These are phyloP conservation scores for Purpureocillium takamizusanense DNA, from an alignment of 2,329 filamentous ascomycete species.

Conservation along the genomic window DNA sequence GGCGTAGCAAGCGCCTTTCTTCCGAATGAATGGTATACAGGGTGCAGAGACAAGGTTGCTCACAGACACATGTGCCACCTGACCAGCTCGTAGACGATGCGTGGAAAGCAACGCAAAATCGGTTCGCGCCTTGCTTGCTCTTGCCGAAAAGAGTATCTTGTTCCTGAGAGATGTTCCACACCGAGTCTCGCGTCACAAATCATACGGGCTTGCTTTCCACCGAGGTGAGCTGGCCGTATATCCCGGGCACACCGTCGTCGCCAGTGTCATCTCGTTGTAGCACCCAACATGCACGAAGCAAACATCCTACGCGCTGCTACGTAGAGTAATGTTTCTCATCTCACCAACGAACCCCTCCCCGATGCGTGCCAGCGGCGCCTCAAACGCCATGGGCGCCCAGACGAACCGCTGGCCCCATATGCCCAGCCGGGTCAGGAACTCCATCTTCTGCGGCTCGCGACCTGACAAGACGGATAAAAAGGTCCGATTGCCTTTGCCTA, in stretches of 20 bases:
- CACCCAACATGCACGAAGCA: background rate
- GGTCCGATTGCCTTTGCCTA: background rate
- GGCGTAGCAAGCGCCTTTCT: background rate
- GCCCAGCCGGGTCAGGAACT: background rate
- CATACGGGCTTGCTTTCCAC: background rate
- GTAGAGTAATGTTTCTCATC: background rate
- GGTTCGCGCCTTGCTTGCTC: background rate
- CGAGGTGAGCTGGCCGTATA: background rate
- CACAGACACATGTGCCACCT: background rate
- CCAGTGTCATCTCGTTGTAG: background rate
- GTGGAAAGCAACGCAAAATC: too few species aligned
- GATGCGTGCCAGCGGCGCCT: conserved; percentile 1
- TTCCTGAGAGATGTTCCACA: too few species aligned
- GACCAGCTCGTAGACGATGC: background rate
- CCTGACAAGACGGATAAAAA: background rate
- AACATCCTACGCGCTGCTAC: background rate
- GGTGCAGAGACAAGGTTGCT: background rate
- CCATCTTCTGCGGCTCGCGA: background rate
- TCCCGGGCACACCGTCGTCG: background rate
- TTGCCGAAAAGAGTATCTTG: background rate
- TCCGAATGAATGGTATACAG: background rate
- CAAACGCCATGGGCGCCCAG: conserved; percentile 3
- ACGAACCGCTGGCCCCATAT: background rate
- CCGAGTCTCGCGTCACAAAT: too few species aligned
- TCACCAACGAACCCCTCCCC: conserved; percentile 1